Base-by-base conservation (phyloP, 257 asterid genomes). In the Salvia miltiorrhiza region DNA sequence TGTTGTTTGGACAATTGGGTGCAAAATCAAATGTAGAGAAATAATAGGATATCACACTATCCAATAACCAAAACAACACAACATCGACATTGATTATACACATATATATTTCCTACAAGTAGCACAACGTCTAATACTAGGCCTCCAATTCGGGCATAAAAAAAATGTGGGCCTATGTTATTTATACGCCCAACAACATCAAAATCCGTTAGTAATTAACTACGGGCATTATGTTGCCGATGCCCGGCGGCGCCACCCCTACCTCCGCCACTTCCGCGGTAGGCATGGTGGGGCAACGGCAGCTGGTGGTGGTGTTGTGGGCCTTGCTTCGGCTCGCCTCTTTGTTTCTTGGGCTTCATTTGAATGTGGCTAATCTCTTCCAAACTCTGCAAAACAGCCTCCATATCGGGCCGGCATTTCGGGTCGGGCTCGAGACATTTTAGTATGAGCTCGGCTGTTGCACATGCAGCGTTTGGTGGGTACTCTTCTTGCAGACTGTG, bases 401-500 rank as follows among this genome's bases (percentile, higher is more conserved):
- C 85, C 97, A 88, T 90, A 21, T 73, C 28, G 24, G 98, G 98
- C 59, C 98, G 78, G 3, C 20, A 20, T 63, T 86, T 90, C 0
- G 90, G 98, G 66, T 90, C 96, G 35, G 78, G 77, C 50, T 90
- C 95, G 10, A 93, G 60, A n/a, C 97, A 93, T 16, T 69, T 63
- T 1, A 82, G 41, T 40, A 87, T 75, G 4, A 88, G 83, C 41
- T 83, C 79, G 0, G 85, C 90, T 1, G 49, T 55, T 53, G 65
- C 77, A 30, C 5, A 39, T 1, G 83, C 93, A 0, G 80, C 96
- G 54, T 76, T 83, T 0, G 70, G 73, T 1, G 98, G 97, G 74
- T 85, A 93, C 58, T 79, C 85, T 6, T 84, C 87, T 10, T 78
- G 72, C 0, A 90, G 78, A 0, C 91, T n/a, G 85, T 1, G 89